Percentiles rank a stretch among this genome's conserved stretches.
phyloP scores from a whole-genome alignment of 1,139 yeast species.

The Hanseniaspora uvarum region DNA sequence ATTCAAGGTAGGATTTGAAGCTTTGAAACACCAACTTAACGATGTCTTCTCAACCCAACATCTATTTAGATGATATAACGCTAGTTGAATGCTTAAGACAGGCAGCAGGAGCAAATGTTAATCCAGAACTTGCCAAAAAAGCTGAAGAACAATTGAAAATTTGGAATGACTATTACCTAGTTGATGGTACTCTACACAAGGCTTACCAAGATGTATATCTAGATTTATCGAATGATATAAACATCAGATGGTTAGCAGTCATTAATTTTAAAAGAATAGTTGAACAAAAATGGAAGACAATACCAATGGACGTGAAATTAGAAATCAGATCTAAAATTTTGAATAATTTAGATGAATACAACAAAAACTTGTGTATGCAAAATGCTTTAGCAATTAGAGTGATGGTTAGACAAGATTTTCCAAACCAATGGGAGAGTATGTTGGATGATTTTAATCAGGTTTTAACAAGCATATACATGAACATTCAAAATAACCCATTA shows the following conservation, averaged over 20 bases:
- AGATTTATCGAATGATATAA: slow-evolving; percentile 47
- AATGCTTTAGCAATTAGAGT: slow-evolving; percentile 73
- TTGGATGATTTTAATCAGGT: slow-evolving; percentile 54
- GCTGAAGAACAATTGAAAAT: slow-evolving; percentile 61
- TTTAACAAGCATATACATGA: slow-evolving; percentile 31
- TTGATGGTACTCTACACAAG: slow-evolving; percentile 13
- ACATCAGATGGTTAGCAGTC: slow-evolving; percentile 73
- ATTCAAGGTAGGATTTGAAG: too few relatives aligned
- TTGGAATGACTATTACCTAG: slow-evolving; percentile 62
- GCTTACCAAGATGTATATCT: slow-evolving; percentile 49
- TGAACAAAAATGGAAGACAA: slow-evolving; percentile 68
- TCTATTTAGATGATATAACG: slow-evolving; percentile 14
- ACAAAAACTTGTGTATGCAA: slow-evolving; percentile 64
- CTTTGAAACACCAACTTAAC: background rate
- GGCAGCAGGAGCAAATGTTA: slow-evolving; percentile 10
- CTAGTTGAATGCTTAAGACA: slow-evolving; percentile 10
- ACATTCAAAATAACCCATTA: background rate
- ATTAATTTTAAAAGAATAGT: slow-evolving; percentile 82
- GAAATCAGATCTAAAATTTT: slow-evolving; percentile 54
- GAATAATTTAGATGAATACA: slow-evolving; percentile 52
- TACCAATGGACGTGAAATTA: slow-evolving; percentile 57
- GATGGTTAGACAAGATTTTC: slow-evolving; percentile 76
- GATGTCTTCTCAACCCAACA: slow-evolving; percentile 12
- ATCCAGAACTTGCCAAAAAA: slow-evolving; percentile 27
- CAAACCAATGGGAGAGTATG: slow-evolving; percentile 71